Evolutionary conservation across 2,329 filamentous ascomycete genomes (phyloP).

Genomic region (Diaporthe vaccinii): DNA sequence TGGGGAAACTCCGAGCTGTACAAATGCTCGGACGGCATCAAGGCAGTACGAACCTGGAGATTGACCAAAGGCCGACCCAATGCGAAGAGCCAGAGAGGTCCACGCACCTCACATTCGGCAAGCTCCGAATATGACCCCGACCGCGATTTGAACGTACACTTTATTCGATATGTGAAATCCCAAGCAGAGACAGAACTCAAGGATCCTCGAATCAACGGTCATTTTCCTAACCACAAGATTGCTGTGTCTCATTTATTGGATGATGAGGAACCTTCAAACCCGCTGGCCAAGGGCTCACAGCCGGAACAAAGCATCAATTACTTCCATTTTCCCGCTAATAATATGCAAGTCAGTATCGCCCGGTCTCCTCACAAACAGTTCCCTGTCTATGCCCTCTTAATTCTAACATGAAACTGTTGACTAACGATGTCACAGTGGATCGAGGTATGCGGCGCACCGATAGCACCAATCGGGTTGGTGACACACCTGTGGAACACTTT

Average conservation of each 20-base stretch:
- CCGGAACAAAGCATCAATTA: not conserved
- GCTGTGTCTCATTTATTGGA: not conserved
- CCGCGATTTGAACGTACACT: not conserved
- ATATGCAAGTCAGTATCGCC: not conserved
- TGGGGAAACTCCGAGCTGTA: not conserved
- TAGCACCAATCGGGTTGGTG: no score
- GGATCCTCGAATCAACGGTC: not conserved
- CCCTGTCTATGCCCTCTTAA: not conserved
- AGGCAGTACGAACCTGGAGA: not conserved
- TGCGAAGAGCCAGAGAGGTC: not conserved
- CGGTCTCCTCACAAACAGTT: not conserved
- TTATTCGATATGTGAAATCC: not conserved
- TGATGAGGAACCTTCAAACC: not conserved
- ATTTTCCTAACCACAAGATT: constrained; percentile 1
- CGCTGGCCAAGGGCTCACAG: not conserved
- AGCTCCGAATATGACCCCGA: not conserved
- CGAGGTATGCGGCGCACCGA: not conserved
- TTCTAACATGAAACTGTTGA: not conserved
- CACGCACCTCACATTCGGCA: not conserved
- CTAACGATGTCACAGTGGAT: not conserved
- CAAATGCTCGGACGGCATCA: not conserved
- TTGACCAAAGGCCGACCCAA: no score
- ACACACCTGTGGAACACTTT: not conserved
- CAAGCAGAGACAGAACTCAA: not conserved
- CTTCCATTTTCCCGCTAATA: constrained; percentile 24